Conservation (phyloP, 179 eudicot species). For the Carnegiea gigantea region DNA sequence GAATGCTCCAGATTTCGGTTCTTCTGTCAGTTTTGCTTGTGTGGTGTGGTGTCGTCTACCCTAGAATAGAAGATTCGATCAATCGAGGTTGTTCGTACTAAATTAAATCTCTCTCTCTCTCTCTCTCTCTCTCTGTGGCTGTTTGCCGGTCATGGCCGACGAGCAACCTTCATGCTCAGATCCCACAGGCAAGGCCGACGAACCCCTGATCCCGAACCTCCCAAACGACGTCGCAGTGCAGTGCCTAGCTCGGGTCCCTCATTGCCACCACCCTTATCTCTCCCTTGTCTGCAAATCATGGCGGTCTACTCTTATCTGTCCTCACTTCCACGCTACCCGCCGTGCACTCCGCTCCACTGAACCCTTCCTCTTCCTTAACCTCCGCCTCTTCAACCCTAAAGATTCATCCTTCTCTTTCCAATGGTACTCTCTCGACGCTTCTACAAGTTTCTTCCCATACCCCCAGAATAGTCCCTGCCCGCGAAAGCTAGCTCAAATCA, state of each 20-base stretch:
- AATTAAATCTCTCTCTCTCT: neutral
- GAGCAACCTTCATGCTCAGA: conserved; percentile 20
- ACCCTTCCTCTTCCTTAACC: conserved; percentile 54
- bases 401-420: conserved; percentile 43
- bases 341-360: conserved; percentile 49
- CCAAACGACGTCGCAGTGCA: conserved; percentile 78
- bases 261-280: conserved; percentile 49
- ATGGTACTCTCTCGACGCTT: conserved; percentile 54
- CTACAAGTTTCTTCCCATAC: neutral
- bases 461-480: conserved; percentile 11
- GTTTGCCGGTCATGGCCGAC: conserved; percentile 15
- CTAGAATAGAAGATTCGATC: neutral
- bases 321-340: conserved; percentile 59
- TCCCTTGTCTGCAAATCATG: conserved; percentile 66
- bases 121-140: neutral
- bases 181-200: neutral
- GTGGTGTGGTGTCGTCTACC: neutral
- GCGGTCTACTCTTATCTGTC: conserved; percentile 51
- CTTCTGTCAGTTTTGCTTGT: neutral
- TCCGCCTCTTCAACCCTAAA: conserved; percentile 49
- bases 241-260: conserved; percentile 72
- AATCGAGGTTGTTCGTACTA: neutral
- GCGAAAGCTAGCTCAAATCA: conserved; percentile 32
- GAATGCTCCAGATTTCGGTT: no score
- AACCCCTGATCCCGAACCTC: conserved; percentile 56